Conservation (phyloP, 768 basidiomycete genomes). For the Tylopilus intermedius region DNA sequence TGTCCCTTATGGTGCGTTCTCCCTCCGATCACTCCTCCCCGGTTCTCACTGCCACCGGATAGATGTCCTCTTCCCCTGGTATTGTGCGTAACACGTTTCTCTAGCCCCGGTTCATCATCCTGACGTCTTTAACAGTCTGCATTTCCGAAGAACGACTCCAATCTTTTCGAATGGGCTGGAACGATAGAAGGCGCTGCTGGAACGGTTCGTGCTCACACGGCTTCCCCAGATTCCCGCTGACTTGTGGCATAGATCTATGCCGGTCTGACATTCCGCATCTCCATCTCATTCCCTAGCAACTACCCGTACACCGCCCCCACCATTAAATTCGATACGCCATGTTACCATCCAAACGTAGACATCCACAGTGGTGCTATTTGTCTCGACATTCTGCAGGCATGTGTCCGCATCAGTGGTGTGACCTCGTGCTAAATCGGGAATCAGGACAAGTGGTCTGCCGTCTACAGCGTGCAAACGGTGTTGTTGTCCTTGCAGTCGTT, state of each 20-base stretch:
- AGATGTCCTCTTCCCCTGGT: constrained; percentile 89
- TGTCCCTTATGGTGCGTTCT: constrained; percentile 78
- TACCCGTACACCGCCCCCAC: constrained; percentile 84
- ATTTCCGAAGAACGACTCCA: constrained; percentile 82
- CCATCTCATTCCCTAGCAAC: constrained; percentile 78
- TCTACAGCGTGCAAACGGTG: constrained; percentile 88
- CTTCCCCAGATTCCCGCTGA: constrained; percentile 1
- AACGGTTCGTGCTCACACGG: constrained; percentile 39
- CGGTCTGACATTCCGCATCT: constrained; percentile 76
- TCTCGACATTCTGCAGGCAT: constrained; percentile 81
- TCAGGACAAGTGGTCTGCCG: constrained; percentile 90
- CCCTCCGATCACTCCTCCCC: not conserved
- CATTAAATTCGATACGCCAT: constrained; percentile 85
- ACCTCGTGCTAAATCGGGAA: constrained; percentile 5
- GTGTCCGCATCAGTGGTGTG: constrained; percentile 4
- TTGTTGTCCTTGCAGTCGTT: constrained; percentile 83
- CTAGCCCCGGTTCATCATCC: not conserved
- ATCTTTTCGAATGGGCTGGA: constrained; percentile 86
- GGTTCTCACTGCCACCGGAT: constrained; percentile 9
- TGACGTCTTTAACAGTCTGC: constrained; percentile 56
- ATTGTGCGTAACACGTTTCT: constrained; percentile 49
- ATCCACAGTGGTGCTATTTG: constrained; percentile 73
- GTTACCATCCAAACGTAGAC: constrained; percentile 90
- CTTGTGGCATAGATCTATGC: constrained; percentile 58
- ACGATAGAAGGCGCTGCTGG: constrained; percentile 78